Evolutionary conservation across 306 rosid species (phyloP), one percentile per base, ranked within the genome.

Genomic region (Senna tora): DNA sequence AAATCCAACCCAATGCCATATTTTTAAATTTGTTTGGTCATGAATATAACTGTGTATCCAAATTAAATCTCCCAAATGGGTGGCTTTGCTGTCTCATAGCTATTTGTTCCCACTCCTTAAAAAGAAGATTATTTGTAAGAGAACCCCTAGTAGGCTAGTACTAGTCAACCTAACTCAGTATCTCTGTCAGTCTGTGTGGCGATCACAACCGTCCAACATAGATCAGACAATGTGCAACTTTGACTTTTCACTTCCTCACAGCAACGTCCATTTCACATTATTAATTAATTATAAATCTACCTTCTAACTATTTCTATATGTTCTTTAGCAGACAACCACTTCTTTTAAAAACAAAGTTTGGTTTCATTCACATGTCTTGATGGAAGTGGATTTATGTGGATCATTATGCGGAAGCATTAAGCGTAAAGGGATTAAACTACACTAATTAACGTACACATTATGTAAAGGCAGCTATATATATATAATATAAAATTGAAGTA

Each of bases 171-270:
- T 73, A 89, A 80, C 79, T 78, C 61, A 83, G 91, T 87, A 87
- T 89, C 95, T 85, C 12, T 93, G 88, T 86, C 92, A 82, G 84
- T 56, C 84, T 77, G 77, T 54, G 30, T 25, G 81, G 76, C 59
- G 87, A 91, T 89, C 94, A 80, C 81, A 89, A 91, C 84, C 87
- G 55, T 91, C 96, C 97, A 89, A 79, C 64, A 36, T 1, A 71
- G 47, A 82, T 85, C 95, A 83, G 84, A 91, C 96, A 89, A 79
- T 77, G 81, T 75, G 84, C 56, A 82, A 82, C 84, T 84, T 93
- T 86, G 96, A 93, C 96, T 86, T 86, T 90, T 83, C 90, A 78
- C 85, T 80, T 76, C 72, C 78, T 63, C 59, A 63, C 59, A 63
- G 42, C 74, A 45, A 72, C 75, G n/a, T 71, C 47, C 52, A 60